Evolutionary conservation across 1,139 yeast genomes (phyloP), one percentile per base, ranked within the genome.

Genomic region (Debaryomyces subglobosus): DNA sequence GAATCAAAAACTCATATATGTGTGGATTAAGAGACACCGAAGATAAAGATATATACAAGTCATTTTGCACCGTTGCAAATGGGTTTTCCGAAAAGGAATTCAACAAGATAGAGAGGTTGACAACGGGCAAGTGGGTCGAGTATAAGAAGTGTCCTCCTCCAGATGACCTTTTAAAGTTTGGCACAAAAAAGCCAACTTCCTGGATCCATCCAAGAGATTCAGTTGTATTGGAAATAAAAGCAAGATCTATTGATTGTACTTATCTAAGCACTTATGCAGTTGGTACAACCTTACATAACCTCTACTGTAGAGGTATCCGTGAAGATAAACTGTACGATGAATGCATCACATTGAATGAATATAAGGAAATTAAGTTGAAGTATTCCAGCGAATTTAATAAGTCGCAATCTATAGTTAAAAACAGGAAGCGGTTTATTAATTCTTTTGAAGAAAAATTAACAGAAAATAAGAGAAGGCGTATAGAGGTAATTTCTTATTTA

Each of bases 151-250:
- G 59, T 10, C 67, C 54, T 74, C 78, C 78, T 0, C 80, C 84
- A 0, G 42, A 59, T 0, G 67, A 70, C n/a, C 53, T 75, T 5
- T 55, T 86, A 5, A 72, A 73, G 52, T 86, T 87, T 64, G 94
- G 92, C 0, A 66, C 75, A 9, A 80, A 78, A 50, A 64, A 71
- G 15, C 96, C 97, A 0, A 81, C 76, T 39, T 78, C 77, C 51
- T 91, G 96, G 96, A 87, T 94, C 25, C 72, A 84, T 51, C 97
- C 98, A 0, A 68, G 73, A 33, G 82, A 89, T 39, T 86, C 96
- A 1, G 60, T 91, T 1, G 95, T 92, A 0, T 62, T 94, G n/a
- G 96, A 91, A 61, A 82, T 92, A 8, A 89, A 88, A 61, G 96
- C 96, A 0, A 72, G 96, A 36, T 85, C 92, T 5, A 75, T 90